Evolutionary conservation across 2,329 filamentous ascomycete species (phyloP), one percentile per base, ranked within the genome.

Genomic region (Aspergillus sp.): DNA sequence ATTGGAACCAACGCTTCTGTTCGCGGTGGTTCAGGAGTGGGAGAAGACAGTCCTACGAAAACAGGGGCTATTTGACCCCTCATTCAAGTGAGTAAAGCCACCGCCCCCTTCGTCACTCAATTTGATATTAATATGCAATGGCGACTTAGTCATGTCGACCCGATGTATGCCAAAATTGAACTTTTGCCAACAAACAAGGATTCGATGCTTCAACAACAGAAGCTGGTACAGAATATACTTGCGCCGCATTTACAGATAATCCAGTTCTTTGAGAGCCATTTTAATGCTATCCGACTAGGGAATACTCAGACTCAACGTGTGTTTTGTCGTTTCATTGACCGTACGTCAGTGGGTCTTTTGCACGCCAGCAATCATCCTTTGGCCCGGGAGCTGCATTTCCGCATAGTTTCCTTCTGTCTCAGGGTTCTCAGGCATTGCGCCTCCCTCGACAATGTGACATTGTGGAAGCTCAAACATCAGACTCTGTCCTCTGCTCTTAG

Each of bases 191-290:
- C 90, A 55, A 92, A 97, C 69, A 88, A 90, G 66, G 85, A 87
- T 56, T 78, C 83, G 13, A 80, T 97, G 62, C 82, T 86, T 15
- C 91, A 88, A 74, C 85, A 87, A 52, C 91, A 93, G 68, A 89
- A 95, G 66, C 78, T 84, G 26, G 88, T 92, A 2, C 90, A 96
- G 66, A 89, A 95, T 67, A 78, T 93, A 51, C 85, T 99, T 39
- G 88, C 91, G 7, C 95, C 95, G 4, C 95, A 99, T 72, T 86
- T 90, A 53, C 87, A 90, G 22, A 77, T 98, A 24, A 76, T 97
- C 34, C 91, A 96, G 62, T 96, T 98, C 71, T 85, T 99, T 59
- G 88, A 85, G 58, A 99, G 95, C 68, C 93, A 98, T 71, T 99
- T 96, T 78, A 96, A 92, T 71, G 92, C 96, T 2, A 93, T 90